These are phyloP conservation scores for Botrytis deweyae DNA, from an alignment of 2,329 filamentous ascomycete species.

Conservation along the genomic window DNA sequence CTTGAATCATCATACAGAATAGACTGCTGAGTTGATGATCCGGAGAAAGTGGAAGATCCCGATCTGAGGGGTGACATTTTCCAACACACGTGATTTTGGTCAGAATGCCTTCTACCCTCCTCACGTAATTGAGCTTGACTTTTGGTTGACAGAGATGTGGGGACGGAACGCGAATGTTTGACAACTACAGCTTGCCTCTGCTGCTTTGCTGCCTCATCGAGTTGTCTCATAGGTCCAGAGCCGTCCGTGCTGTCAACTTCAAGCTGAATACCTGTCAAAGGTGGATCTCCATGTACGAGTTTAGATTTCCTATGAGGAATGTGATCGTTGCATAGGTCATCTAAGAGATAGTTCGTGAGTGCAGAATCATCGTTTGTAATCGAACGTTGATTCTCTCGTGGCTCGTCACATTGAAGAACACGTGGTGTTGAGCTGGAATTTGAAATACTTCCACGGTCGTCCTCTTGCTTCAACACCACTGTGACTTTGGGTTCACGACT, in stretches of 20 bases:
- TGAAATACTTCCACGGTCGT: background rate
- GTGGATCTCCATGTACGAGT: background rate
- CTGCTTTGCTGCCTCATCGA: fast-evolving
- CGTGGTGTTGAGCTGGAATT: background rate
- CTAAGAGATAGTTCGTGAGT: too few relatives aligned
- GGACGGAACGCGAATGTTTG: background rate
- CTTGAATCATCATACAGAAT: background rate
- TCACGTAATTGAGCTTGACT: background rate
- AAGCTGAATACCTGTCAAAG: background rate
- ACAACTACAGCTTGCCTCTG: background rate
- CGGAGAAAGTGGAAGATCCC: too few relatives aligned
- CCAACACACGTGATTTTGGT: background rate
- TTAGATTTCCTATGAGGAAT: background rate
- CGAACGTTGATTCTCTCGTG: background rate
- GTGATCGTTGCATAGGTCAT: too few relatives aligned
- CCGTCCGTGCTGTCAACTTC: background rate
- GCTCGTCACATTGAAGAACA: background rate
- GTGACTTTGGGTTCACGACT: too few relatives aligned
- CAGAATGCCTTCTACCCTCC: background rate
- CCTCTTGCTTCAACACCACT: too few relatives aligned
- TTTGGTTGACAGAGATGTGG: background rate
- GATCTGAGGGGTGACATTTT: background rate
- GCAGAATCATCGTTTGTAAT: background rate
- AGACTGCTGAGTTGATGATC: too few relatives aligned
- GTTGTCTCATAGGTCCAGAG: background rate